Base-by-base conservation (phyloP, 2,329 filamentous ascomycete genomes). In the Teratosphaeria pseudoeucalypti region DNA sequence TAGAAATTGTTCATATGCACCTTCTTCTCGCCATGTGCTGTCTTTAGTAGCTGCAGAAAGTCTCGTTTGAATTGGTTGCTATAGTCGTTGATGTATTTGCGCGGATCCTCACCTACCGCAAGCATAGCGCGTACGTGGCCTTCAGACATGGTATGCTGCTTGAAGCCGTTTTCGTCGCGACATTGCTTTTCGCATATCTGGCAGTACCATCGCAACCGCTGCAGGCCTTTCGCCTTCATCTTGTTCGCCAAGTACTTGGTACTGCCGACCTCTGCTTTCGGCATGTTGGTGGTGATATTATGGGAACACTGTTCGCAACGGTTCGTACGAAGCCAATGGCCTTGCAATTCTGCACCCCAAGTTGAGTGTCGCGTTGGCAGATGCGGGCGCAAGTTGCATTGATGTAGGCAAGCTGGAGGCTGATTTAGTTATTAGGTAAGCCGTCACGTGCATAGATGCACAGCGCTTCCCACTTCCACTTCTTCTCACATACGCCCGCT, bases 1-100 rank as follows among this genome's bases (percentile, higher is more conserved):
- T 99, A 99, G 73, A 97, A 97, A 62, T 89, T 86, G 70, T 99
- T 99, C 57, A 92, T 84, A 37, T 92, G 83, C 1, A 97, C 85
- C 67, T 85, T 83, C 74, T 99, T 99, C 75, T 96, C 91, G 63
- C 91, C 90, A 69, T 99, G 94, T 0, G 86, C 84, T 0, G 92
- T 96, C 60, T 85, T 82, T 6, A 99, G 79, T 1, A 94, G 79
- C 60, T 84, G 79, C 1, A 95, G 64, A 67, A 96, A 96, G 70
- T 95, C 89, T 60, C 82, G 82, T 63, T 88, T 77, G 73, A 99
- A 99, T 66, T 95, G 84, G 62, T 83, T 83, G 73, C 84, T 89
- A 78, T 85, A 99, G 54, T 92, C 83, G 70, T 89, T 83, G 73
- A 97, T 92, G 72, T 83, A 85, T 68, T 90, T 92, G 63, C 88